phyloP scores from a whole-genome alignment of 441 rosid genomes.

The Syzygium syzygioides region DNA sequence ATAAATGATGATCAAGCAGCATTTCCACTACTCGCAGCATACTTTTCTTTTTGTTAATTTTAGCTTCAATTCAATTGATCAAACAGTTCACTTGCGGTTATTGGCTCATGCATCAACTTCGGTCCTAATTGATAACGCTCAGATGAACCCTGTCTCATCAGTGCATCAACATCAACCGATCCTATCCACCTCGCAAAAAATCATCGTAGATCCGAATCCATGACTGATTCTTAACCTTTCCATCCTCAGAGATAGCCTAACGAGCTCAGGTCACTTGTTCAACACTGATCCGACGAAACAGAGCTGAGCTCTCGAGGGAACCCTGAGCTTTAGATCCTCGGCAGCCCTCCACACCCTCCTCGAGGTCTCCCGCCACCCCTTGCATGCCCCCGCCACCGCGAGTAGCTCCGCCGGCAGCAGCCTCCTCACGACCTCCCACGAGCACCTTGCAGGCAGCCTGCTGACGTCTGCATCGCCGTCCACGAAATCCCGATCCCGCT shows the following conservation, averaged over 20 bases:
- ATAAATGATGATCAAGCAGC: neutral
- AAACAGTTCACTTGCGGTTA: too few species aligned
- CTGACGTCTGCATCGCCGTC: too few species aligned
- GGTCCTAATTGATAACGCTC: neutral
- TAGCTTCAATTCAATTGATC: too few species aligned
- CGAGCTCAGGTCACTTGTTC: constrained; percentile 72
- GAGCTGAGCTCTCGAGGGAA: constrained; percentile 58
- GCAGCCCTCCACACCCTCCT: constrained; percentile 55
- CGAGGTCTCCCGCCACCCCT: too few species aligned
- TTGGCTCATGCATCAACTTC: neutral
- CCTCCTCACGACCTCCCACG: too few species aligned
- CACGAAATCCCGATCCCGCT: neutral
- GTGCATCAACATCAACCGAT: constrained; percentile 4
- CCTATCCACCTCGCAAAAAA: neutral
- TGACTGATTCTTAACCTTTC: constrained; percentile 57
- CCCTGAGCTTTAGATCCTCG: constrained; percentile 70
- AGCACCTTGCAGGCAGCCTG: too few species aligned
- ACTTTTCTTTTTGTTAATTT: neutral
- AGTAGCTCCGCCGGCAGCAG: too few species aligned
- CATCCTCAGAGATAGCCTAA: constrained; percentile 59
- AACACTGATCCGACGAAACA: constrained; percentile 74
- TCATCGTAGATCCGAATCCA: constrained; percentile 31
- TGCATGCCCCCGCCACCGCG: too few species aligned
- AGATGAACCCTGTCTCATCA: neutral
- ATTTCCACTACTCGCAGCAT: neutral